Evolutionary conservation across 176 grass and related monocot genomes (phyloP), one percentile per base, ranked within the genome.

Genomic region (Zoysia pacifica): DNA sequence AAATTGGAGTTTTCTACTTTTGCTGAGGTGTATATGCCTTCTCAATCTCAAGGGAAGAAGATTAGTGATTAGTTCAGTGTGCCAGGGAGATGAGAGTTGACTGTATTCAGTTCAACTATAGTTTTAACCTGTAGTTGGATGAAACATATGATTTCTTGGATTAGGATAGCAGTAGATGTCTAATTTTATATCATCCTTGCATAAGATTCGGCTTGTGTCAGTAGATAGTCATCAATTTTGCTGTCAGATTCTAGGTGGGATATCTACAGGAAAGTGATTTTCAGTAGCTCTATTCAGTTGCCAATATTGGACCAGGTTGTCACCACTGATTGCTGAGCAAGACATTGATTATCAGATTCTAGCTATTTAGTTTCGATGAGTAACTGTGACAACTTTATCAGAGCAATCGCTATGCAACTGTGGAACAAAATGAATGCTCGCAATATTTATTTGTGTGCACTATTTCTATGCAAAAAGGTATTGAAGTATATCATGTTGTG

Each of bases 341-440:
- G 73, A 3, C 47, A 47, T 4, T 47, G 60, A 38, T 48, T 79
- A 18, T 3, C 54, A 67, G 28, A 35, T 37, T 72, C 55, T 53
- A 51, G 53, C 69, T 69, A 63, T 69, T 54, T 28, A 45, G 2
- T 2, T 10, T 54, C 73, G 77, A 53, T 56, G n/a, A 74, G 41
- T 49, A 45, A 48, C 83, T 69, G 19, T 14, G 61, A 35, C 58
- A 69, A 65, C 19, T 42, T 65, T 62, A 44, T 0, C 35, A 47
- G 46, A 52, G 28, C 28, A 56, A 20, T 56, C 65, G 2, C 65
- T 76, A 49, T 83, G 50, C 16, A 70, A 75, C 40, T 14, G 35
- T 76, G 72, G 20, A 80, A 56, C 63, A 75, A 40, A 63, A 88
- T 89, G 35, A 48, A 84, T 83, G 49, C 14, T 74, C 44, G 12